Percentiles rank a stretch among this genome's conserved stretches.
phyloP scores from a whole-genome alignment of 2,329 filamentous ascomycete species.

The Fusarium nurragi region DNA sequence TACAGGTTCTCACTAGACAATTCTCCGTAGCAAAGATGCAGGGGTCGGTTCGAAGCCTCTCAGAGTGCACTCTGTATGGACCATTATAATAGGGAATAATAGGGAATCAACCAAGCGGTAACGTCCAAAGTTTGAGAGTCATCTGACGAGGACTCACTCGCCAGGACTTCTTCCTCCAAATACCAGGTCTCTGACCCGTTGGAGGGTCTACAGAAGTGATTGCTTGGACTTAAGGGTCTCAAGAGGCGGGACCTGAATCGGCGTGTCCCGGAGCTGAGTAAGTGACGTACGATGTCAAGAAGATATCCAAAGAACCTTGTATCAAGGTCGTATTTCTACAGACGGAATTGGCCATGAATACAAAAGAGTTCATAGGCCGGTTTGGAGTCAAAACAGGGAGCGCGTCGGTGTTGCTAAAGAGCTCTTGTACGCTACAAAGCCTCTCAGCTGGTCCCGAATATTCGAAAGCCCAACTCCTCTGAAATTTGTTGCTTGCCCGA shows the following conservation, averaged over 20 bases:
- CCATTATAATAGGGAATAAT: too few relatives aligned
- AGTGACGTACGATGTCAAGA: conserved; percentile 2
- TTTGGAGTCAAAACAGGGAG: conserved; percentile 15
- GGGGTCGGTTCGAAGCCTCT: too few relatives aligned
- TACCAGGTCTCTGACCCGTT: conserved; percentile 10
- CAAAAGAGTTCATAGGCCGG: neutral
- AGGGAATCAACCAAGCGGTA: neutral
- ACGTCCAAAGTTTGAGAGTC: neutral
- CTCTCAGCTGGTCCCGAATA: neutral
- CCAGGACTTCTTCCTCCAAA: too few relatives aligned
- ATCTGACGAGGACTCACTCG: conserved; percentile 6
- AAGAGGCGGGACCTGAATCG: neutral
- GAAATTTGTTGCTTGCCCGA: too few relatives aligned
- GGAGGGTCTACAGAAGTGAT: neutral
- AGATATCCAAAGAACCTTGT: neutral
- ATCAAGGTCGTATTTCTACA: neutral
- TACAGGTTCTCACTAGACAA: neutral
- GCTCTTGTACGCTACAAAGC: conserved; percentile 11
- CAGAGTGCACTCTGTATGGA: too few relatives aligned
- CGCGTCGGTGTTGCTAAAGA: too few relatives aligned
- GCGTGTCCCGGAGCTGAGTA: neutral
- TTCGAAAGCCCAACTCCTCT: neutral
- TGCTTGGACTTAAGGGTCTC: conserved; percentile 2
- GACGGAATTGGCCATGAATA: neutral
- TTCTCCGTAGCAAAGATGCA: too few relatives aligned